Conservation (phyloP, 1,284 basidiomycete genomes). For the Paramarasmius palmivorus region DNA sequence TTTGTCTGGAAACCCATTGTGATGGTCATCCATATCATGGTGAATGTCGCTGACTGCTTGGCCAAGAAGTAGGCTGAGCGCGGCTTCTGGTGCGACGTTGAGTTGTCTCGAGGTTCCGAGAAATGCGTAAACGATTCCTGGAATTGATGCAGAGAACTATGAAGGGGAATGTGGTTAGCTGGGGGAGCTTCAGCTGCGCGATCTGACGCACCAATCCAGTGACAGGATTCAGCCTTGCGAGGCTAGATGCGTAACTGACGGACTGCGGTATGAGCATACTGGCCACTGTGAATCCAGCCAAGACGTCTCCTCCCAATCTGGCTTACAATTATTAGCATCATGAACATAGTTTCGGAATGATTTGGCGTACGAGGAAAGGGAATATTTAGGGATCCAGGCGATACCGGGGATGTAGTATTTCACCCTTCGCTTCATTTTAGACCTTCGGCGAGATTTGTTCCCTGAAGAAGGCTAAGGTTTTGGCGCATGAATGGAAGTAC, state of each 20-base stretch:
- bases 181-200: slow-evolving; percentile 8
- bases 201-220: slow-evolving; percentile 73
- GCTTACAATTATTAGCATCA: slow-evolving; percentile 6
- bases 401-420: slow-evolving; percentile 73
- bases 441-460: slow-evolving; percentile 5
- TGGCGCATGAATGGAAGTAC: too few species aligned
- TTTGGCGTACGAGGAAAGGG: slow-evolving; percentile 18
- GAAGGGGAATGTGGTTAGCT: slow-evolving; percentile 14
- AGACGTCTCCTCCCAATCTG: slow-evolving; percentile 79
- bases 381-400: slow-evolving; percentile 86
- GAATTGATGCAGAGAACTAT: slow-evolving; percentile 79
- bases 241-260: slow-evolving; percentile 87
- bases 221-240: slow-evolving; percentile 81
- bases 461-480: neutral
- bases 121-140: slow-evolving; percentile 80
- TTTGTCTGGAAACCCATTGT: slow-evolving; percentile 52
- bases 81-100: slow-evolving; percentile 89
- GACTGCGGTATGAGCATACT: slow-evolving; percentile 91
- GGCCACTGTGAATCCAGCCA: slow-evolving; percentile 86
- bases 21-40: slow-evolving; percentile 59
- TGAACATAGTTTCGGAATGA: neutral
- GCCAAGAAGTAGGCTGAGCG: slow-evolving; percentile 86
- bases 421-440: slow-evolving; percentile 25
- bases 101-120: slow-evolving; percentile 84
- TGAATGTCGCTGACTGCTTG: slow-evolving; percentile 78